Evolutionary conservation across 495 filamentous ascomycete species (phyloP).

Genomic region (Chaetomidium leptoderma): DNA sequence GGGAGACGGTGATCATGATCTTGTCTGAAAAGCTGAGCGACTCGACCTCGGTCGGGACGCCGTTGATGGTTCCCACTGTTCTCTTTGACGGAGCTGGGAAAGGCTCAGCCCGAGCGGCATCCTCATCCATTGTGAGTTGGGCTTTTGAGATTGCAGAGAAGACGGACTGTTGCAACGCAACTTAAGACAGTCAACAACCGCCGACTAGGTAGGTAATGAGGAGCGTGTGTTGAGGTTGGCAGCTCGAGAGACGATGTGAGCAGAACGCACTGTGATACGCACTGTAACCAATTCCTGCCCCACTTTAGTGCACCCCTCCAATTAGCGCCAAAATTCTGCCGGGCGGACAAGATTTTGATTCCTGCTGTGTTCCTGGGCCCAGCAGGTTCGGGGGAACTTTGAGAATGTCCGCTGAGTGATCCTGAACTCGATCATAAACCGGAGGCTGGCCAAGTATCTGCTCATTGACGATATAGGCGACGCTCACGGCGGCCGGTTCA

Average conservation of each 20-base stretch:
- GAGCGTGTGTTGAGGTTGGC: neutral
- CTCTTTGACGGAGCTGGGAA: conserved; percentile 77
- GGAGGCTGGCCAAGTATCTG: too few relatives aligned
- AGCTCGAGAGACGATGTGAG: neutral
- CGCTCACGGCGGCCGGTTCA: too few relatives aligned
- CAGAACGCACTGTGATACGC: neutral
- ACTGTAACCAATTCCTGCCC: conserved; percentile 10
- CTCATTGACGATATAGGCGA: too few relatives aligned
- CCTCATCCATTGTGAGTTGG: conserved; percentile 21
- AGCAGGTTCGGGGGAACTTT: neutral
- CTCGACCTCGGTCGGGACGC: conserved; percentile 66
- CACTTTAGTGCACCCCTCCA: neutral
- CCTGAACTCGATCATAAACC: neutral
- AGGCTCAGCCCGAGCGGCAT: conserved; percentile 36
- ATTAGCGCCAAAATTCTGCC: conserved; percentile 40
- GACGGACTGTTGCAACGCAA: neutral
- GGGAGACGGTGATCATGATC: conserved; percentile 85
- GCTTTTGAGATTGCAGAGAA: neutral
- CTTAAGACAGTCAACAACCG: neutral
- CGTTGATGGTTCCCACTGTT: conserved; percentile 59
- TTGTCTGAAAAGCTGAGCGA: conserved; percentile 78
- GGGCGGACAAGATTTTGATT: conserved; percentile 44
- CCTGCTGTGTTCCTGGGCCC: neutral
- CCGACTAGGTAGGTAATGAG: too few relatives aligned
- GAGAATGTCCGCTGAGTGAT: neutral